Conservation (phyloP, 148 eudicot species). For the Chenopodium quinoa region DNA sequence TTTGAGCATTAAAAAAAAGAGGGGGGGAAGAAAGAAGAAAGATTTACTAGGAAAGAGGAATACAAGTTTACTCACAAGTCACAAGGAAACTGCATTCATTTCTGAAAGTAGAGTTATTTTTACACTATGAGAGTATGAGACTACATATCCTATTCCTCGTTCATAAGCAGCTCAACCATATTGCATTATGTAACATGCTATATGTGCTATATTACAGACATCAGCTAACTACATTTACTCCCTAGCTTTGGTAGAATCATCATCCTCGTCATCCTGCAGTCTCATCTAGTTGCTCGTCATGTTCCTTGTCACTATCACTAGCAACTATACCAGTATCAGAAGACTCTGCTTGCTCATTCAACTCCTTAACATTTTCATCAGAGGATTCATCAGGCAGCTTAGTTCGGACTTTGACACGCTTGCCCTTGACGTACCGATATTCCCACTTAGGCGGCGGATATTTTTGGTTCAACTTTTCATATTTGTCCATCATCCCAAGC, state of each 20-base stretch:
- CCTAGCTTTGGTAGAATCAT: not conserved
- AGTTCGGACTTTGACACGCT: constrained; percentile 62
- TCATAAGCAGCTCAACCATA: not conserved
- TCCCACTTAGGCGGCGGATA: constrained; percentile 91
- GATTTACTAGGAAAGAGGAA: not conserved
- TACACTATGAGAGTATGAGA: not conserved
- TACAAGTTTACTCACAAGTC: not conserved
- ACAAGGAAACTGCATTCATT: not conserved
- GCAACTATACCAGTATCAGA: not conserved
- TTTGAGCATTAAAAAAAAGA: not conserved
- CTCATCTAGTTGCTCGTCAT: constrained; percentile 10
- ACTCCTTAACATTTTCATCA: constrained; percentile 18
- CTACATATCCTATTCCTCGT: not conserved
- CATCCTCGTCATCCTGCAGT: not conserved
- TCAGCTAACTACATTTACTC: not conserved
- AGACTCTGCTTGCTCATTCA: constrained; percentile 27
- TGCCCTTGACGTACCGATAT: constrained; percentile 71
- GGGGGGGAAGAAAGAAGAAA: too few species aligned
- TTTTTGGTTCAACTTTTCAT: constrained; percentile 61
- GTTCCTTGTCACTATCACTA: constrained; percentile 6
- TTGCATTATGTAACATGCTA: not conserved
- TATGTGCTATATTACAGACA: not conserved
- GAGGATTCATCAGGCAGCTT: constrained; percentile 33
- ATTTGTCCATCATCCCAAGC: constrained; percentile 83
- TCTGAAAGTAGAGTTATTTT: not conserved